Evolutionary conservation across 176 grass and related monocot genomes (phyloP).

Genomic region (Cymbopogon citratus): DNA sequence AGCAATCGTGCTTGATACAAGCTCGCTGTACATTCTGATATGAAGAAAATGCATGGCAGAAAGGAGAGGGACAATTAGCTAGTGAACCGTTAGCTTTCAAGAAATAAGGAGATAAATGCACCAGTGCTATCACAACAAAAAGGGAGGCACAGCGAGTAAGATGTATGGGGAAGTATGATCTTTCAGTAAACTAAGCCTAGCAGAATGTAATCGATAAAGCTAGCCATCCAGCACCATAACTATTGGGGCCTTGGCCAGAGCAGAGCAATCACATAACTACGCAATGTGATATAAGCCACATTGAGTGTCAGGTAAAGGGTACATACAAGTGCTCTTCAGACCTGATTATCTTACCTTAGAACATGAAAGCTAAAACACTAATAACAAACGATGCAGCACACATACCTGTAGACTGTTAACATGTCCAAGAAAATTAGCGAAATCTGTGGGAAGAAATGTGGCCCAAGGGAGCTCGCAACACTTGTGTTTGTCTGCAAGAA

Average conservation of each 20-base stretch:
- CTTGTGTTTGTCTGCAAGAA: constrained; percentile 98
- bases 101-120: neutral
- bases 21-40: constrained; percentile 98
- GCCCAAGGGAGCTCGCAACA: constrained; percentile 80
- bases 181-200: neutral
- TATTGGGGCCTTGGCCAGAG: neutral
- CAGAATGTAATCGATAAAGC: neutral
- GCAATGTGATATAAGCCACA: neutral
- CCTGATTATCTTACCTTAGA: neutral
- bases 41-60: constrained; percentile 2
- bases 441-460: constrained; percentile 94
- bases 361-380: neutral
- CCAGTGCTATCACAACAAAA: constrained; percentile 1
- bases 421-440: constrained; percentile 95
- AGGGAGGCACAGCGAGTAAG: neutral
- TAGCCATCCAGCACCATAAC: neutral
- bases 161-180: neutral
- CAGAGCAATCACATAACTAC: neutral
- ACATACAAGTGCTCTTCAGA: neutral
- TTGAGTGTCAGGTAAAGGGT: neutral
- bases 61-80: neutral
- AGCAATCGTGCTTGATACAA: constrained; percentile 93
- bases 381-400: neutral
- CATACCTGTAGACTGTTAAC: constrained; percentile 96
- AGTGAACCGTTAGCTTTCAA: neutral